A percentile compares a stretch with the other conserved stretches of the same genome.
Evolutionary conservation across 2,329 filamentous ascomycete genomes (phyloP).

Genomic region (Diaporthe sp.): DNA sequence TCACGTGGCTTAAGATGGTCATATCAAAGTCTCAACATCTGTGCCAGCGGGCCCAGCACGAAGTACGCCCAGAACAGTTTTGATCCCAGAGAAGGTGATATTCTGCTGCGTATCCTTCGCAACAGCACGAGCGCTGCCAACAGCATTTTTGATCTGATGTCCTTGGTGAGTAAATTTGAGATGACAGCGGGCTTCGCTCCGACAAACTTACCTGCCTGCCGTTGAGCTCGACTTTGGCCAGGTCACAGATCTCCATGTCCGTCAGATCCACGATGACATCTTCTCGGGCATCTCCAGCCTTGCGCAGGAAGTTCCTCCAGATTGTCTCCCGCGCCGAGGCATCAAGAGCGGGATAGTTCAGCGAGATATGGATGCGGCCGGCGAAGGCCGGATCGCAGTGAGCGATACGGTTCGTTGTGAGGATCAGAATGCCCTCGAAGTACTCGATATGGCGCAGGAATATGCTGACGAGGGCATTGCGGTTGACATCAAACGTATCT

Average conservation of each 20-base stretch:
- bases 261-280: neutral
- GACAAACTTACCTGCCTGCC: neutral
- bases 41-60: neutral
- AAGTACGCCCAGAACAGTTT: neutral
- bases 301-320: neutral
- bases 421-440: conserved; percentile 52
- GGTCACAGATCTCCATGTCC: neutral
- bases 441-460: conserved; percentile 51
- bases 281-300: neutral
- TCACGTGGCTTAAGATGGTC: no score
- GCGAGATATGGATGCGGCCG: no score
- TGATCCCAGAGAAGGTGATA: neutral
- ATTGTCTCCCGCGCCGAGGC: no score
- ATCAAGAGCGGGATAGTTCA: no score
- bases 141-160: neutral
- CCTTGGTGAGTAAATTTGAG: neutral
- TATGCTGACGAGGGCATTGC: conserved; percentile 54
- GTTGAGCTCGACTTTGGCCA: neutral
- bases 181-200: no score
- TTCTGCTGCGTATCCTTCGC: neutral
- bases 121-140: neutral
- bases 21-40: neutral
- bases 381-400: no score
- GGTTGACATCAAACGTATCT: conserved; percentile 47
- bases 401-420: conserved; percentile 49